A percentile compares a stretch with the other conserved stretches of the same genome.
Conservation (phyloP, 2,329 filamentous ascomycete species). For the Clonostachys sp. region DNA sequence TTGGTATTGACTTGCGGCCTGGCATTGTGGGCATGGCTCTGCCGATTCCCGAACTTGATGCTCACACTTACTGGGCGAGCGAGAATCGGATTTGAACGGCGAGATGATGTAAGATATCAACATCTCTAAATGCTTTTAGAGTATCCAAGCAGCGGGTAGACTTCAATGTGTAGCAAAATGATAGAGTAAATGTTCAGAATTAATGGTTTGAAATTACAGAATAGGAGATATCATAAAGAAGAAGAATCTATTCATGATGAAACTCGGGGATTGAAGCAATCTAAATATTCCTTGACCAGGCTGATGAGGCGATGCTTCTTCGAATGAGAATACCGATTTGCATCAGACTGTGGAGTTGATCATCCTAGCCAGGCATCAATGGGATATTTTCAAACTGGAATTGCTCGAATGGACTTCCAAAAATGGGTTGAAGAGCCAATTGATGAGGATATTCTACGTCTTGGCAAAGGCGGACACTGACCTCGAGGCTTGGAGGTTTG, state of each 20-base stretch:
- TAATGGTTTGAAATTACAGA: too few species aligned
- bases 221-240: too few species aligned
- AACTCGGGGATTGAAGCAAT: too few species aligned
- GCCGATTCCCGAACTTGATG: constrained; percentile 10
- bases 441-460: too few species aligned
- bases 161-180: too few species aligned
- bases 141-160: too few species aligned
- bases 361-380: constrained; percentile 1
- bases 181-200: too few species aligned
- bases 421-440: neutral
- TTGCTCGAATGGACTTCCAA: neutral
- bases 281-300: neutral
- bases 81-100: neutral
- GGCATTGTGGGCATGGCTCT: constrained; percentile 19
- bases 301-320: neutral
- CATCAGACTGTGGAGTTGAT: neutral
- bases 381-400: neutral
- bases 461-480: too few species aligned
- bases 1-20: constrained; percentile 23
- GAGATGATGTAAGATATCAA: neutral
- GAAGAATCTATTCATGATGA: too few species aligned
- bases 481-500: too few species aligned
- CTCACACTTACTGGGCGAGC: constrained; percentile 6
- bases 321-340: neutral
- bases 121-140: neutral